phyloP scores from a whole-genome alignment of 352 stramenopile species.

The Globisporangium alternatum region DNA sequence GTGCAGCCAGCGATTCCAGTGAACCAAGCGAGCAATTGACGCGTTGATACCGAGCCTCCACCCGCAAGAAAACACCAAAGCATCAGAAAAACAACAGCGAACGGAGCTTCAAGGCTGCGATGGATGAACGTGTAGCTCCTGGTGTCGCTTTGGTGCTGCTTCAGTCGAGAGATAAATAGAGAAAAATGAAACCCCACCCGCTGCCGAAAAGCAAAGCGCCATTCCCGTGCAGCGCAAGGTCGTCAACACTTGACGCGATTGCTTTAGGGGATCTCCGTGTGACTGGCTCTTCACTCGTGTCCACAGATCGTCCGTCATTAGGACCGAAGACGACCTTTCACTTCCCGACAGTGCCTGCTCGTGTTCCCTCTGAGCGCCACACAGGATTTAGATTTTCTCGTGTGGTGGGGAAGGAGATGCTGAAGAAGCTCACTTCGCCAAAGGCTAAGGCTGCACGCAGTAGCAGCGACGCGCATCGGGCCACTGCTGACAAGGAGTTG shows the following conservation, averaged over 20 bases:
- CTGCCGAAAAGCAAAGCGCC: slow-evolving; percentile 2
- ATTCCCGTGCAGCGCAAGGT: not conserved
- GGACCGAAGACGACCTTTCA: not conserved
- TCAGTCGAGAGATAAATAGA: slow-evolving; percentile 16
- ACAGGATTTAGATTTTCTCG: not conserved
- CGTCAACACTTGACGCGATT: not conserved
- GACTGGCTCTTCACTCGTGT: not conserved
- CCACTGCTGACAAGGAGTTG: not conserved
- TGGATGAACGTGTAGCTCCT: not conserved
- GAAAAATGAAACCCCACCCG: slow-evolving; percentile 4
- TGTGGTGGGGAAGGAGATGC: slow-evolving; percentile 19
- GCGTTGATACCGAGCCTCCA: too few relatives aligned
- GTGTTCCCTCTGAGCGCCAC: not conserved
- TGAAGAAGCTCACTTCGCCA: slow-evolving; percentile 52
- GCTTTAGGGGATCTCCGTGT: not conserved
- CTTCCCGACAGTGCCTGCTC: not conserved
- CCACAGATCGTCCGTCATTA: not conserved
- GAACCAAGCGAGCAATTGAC: not conserved
- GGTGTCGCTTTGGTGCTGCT: slow-evolving; percentile 9
- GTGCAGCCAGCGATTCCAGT: not conserved
- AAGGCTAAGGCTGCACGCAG: slow-evolving; percentile 10
- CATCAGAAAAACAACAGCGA: not conserved
- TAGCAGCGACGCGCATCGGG: not conserved
- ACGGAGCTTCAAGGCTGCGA: not conserved
- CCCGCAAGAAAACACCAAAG: not conserved